Conservation (phyloP, 495 filamentous ascomycete species). For the Penicillium arizonense region DNA sequence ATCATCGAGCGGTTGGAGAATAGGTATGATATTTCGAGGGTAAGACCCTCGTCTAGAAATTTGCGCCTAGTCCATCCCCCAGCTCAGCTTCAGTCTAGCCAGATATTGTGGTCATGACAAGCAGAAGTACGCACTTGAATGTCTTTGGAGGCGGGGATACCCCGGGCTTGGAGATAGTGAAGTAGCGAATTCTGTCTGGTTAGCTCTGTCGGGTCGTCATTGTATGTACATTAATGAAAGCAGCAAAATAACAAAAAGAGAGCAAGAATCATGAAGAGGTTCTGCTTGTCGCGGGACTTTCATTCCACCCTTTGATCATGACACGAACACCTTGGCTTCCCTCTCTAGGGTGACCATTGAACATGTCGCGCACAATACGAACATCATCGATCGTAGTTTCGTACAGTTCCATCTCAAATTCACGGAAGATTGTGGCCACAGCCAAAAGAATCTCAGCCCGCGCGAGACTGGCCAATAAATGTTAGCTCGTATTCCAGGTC, state of each 20-base stretch:
- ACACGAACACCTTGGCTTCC: slow-evolving; percentile 12
- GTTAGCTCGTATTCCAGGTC: not conserved
- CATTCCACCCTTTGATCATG: slow-evolving; percentile 3
- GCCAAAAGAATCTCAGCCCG: slow-evolving; percentile 33
- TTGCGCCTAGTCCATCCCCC: not conserved
- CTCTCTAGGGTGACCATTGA: slow-evolving; percentile 11
- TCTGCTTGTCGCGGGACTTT: not conserved
- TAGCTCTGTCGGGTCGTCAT: no score
- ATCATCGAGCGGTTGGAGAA: not conserved
- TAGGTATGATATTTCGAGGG: not conserved
- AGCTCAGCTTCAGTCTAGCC: not conserved
- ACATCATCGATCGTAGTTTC: slow-evolving; percentile 38
- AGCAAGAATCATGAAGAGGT: no score
- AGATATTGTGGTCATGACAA: no score
- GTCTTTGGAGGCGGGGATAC: no score
- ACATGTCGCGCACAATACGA: slow-evolving; percentile 18
- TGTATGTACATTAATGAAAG: no score
- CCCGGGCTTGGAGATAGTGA: no score
- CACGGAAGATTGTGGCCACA: slow-evolving; percentile 24
- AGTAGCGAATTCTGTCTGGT: no score
- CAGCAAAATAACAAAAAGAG: no score
- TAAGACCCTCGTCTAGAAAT: not conserved
- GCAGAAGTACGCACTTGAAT: no score
- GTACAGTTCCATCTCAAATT: slow-evolving; percentile 34
- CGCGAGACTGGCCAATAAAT: slow-evolving; percentile 24